Evolutionary conservation across 805 yeast genomes (phyloP).

Genomic region (Wickerhamiella siamensis): DNA sequence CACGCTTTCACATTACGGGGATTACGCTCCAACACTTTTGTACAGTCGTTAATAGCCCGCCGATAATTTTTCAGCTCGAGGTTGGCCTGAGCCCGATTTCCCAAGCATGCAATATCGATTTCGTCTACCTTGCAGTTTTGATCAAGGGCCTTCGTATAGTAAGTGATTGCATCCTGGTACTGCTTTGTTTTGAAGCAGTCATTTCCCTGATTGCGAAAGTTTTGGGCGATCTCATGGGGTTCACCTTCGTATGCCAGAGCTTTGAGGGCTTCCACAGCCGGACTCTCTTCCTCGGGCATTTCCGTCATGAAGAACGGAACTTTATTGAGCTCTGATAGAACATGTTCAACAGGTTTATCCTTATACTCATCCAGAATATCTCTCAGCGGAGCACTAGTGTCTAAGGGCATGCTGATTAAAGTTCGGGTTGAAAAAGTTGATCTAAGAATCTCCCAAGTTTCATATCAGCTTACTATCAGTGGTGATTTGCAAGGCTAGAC

Average conservation of each 20-base stretch:
- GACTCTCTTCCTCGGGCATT: slow-evolving; percentile 51
- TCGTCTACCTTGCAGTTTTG: slow-evolving; percentile 36
- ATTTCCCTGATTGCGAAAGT: slow-evolving; percentile 87
- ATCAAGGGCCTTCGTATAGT: slow-evolving; percentile 67
- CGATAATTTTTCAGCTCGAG: slow-evolving; percentile 74
- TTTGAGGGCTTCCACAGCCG: slow-evolving; percentile 70
- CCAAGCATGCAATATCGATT: slow-evolving; percentile 38
- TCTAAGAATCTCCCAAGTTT: neutral
- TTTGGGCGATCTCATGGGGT: slow-evolving; percentile 79
- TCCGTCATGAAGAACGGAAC: slow-evolving; percentile 91
- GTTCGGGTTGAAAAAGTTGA: neutral
- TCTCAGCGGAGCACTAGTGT: slow-evolving; percentile 13
- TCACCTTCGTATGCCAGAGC: slow-evolving; percentile 93
- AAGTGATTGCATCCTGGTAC: slow-evolving; percentile 62
- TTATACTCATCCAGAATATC: slow-evolving; percentile 22
- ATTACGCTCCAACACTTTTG: slow-evolving; percentile 41
- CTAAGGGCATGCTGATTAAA: slow-evolving; percentile 7
- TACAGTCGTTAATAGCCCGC: slow-evolving; percentile 75
- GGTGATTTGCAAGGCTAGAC: neutral
- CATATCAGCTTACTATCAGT: neutral
- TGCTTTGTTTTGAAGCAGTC: slow-evolving; percentile 62
- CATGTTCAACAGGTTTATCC: slow-evolving; percentile 58
- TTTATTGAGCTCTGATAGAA: slow-evolving; percentile 61
- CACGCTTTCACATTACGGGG: slow-evolving; percentile 70
- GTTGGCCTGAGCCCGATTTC: slow-evolving; percentile 87